phyloP scores from a whole-genome alignment of 176 grass and related monocot species.

The Poa pratensis region DNA sequence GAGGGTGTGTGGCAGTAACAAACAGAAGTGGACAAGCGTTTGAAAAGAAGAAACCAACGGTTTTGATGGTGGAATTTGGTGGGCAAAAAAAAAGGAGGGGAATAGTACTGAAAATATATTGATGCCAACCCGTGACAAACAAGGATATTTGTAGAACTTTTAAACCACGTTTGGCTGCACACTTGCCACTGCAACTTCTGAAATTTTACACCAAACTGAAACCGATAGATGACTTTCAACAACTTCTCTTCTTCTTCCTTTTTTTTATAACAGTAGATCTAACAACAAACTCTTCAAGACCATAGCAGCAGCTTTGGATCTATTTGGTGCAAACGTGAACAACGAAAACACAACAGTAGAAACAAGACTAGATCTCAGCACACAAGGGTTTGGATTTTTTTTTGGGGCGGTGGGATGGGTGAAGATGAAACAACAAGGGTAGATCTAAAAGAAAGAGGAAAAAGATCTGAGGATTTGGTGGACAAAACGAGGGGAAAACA shows the following conservation, averaged over 20 bases:
- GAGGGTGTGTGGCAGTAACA: not conserved
- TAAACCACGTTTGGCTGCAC: not conserved
- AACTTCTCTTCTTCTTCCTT: not conserved
- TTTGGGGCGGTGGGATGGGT: too few species aligned
- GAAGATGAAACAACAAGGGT: too few species aligned
- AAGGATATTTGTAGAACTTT: not conserved
- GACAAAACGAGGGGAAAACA: too few species aligned
- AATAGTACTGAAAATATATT: not conserved
- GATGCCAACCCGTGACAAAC: not conserved
- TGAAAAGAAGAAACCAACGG: not conserved
- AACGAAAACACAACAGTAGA: too few species aligned
- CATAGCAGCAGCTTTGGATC: too few species aligned
- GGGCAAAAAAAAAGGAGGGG: not conserved
- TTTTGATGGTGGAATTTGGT: not conserved
- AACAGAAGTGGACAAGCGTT: not conserved
- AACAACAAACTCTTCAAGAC: too few species aligned
- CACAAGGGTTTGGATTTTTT: too few species aligned
- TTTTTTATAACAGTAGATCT: not conserved
- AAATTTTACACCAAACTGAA: not conserved
- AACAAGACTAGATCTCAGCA: too few species aligned
- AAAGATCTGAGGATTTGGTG: too few species aligned
- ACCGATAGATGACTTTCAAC: not conserved
- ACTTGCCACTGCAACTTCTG: not conserved
- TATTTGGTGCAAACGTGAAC: not conserved
- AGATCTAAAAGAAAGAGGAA: too few species aligned